Evolutionary conservation across 768 basidiomycete species (phyloP).

Genomic region (Tulasnella sp.): DNA sequence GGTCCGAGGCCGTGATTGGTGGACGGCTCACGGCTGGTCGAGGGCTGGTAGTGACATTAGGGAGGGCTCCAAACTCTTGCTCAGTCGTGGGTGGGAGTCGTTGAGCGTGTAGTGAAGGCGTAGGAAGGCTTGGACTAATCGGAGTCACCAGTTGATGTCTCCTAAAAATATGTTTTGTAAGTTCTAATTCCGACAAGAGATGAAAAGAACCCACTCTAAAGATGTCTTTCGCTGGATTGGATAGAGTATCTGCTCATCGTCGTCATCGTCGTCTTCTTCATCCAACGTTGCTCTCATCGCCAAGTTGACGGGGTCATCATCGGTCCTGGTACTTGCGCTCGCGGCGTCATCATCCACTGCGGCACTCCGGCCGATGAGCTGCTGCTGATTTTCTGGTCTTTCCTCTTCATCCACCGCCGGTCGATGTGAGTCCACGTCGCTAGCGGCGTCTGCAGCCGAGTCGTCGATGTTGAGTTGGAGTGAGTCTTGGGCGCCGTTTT

Average conservation of each 20-base stretch:
- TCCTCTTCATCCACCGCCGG: constrained; percentile 3
- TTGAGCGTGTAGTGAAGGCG: neutral
- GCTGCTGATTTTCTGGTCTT: neutral
- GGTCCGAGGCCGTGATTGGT: constrained; percentile 12
- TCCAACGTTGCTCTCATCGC: constrained; percentile 36
- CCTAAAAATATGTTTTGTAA: neutral
- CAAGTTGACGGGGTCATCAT: constrained; percentile 65
- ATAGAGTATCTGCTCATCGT: constrained; percentile 24
- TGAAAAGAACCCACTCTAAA: neutral
- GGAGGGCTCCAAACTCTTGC: neutral
- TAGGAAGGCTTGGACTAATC: neutral
- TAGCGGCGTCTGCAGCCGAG: neutral
- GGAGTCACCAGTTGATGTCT: neutral
- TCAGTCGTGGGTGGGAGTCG: neutral
- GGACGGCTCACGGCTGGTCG: neutral
- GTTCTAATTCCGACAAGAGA: neutral
- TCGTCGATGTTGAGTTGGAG: neutral
- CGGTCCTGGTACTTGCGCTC: constrained; percentile 59
- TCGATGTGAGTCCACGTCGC: constrained; percentile 1
- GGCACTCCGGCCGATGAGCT: constrained; percentile 14
- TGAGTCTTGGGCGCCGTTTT: neutral
- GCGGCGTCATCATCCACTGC: constrained; percentile 47
- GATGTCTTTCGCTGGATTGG: neutral
- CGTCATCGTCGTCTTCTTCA: constrained; percentile 40
- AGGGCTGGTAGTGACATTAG: neutral